Evolutionary conservation across 305 asterid genomes (phyloP), one percentile per base, ranked within the genome.

Genomic region (Fraxinus albicans): DNA sequence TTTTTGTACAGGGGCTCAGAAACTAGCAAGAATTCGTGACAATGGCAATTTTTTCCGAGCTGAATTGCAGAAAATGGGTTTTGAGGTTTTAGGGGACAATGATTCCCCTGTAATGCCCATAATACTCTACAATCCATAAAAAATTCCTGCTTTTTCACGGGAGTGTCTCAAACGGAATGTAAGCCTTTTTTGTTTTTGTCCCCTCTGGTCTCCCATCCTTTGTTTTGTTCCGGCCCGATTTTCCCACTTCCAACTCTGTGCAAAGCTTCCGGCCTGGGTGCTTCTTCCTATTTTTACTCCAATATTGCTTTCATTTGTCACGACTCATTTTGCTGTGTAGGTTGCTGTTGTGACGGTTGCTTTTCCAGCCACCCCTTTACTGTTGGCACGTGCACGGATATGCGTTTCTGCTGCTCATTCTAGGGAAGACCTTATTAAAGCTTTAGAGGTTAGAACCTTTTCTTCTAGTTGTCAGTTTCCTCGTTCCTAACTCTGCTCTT

Each of bases 81-180:
- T 96, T 81, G 98, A 96, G 91, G 99, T 96, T 83, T 90, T 96
- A 78, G 99, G 98, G 73, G 99, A 96, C 90, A 93, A 96, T 80
- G 99, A 96, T 86, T 96, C 99, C 47, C 98, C 99, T 77, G 96
- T 96, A 33, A 96, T 96, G 99, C 99, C 99, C 83, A 90, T 96
- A 79, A 96, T 96, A 98, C 93, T 96, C 79, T 96, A 96, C 79
- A 96, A 96, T 85, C 99, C 99, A 9, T 94, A 94, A 77, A 96
- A 96, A 89, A 93, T 96, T 81, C 99, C 98, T 81, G 98, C 99
- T 17, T 96, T 94, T 87, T 96, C 99, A 70, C 91, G 98, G 83
- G 98, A 94, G 86, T 96, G 99, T 85, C 98, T 96, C 90, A 91
- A 84, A 82, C 92, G 91, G 76, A 91, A 93, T 80, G 97, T 93